Conservation (phyloP, 139 green algal genomes). For the Tetraselmis chui region DNA sequence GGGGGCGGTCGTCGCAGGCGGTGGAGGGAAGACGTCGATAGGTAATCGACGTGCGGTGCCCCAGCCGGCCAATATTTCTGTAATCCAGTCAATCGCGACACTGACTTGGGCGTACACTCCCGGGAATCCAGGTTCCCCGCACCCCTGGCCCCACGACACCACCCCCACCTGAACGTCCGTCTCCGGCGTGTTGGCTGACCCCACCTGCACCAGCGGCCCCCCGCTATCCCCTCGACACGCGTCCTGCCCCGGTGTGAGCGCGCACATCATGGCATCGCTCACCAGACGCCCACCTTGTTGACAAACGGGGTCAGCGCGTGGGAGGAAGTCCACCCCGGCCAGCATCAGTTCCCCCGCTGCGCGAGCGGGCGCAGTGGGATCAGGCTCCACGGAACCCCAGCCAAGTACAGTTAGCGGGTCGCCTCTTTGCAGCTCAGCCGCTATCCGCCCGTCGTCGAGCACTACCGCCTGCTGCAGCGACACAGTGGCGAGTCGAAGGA, state of each 20-base stretch:
- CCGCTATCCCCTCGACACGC: background rate
- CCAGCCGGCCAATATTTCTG: background rate
- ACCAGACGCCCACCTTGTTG: background rate
- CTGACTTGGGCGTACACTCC: background rate
- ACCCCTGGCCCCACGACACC: background rate
- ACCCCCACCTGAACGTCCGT: background rate
- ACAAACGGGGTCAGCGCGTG: background rate
- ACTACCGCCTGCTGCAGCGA: background rate
- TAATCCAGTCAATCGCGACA: background rate
- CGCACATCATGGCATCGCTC: slow-evolving; percentile 6
- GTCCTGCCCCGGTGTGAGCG: background rate
- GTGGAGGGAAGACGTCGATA: background rate
- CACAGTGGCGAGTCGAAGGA: background rate
- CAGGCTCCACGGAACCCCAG: background rate
- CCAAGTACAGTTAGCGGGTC: background rate
- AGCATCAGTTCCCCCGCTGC: background rate
- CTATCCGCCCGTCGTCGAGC: background rate
- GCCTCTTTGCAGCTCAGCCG: background rate
- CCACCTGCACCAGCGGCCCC: background rate
- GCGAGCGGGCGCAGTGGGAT: background rate
- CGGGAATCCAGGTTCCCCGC: background rate
- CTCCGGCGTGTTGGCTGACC: background rate
- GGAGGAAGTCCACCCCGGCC: background rate
- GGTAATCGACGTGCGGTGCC: background rate
- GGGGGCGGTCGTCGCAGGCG: background rate